phyloP scores from a whole-genome alignment of 768 basidiomycete genomes.

The Leccinellum luteum region DNA sequence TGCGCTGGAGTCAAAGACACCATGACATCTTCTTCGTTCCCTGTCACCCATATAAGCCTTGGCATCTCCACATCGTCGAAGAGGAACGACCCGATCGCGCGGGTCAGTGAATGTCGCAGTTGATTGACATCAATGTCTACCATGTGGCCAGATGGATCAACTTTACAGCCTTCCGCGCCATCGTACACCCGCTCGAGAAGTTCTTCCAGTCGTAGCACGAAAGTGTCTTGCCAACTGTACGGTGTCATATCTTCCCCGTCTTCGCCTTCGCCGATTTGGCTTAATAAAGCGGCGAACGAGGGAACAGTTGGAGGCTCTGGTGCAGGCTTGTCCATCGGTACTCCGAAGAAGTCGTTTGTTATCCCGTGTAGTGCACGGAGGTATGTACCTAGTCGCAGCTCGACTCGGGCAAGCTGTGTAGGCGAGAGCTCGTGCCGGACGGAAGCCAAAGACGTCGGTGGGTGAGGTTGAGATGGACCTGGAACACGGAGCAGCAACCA shows the following conservation, averaged over 20 bases:
- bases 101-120: slow-evolving; percentile 52
- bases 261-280: slow-evolving; percentile 4
- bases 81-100: slow-evolving; percentile 71
- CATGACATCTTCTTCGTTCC: slow-evolving; percentile 56
- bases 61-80: slow-evolving; percentile 79
- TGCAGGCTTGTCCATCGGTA: slow-evolving; percentile 34
- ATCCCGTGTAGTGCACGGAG: slow-evolving; percentile 64
- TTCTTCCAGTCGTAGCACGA: slow-evolving; percentile 56
- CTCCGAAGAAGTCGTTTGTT: slow-evolving; percentile 78
- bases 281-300: slow-evolving; percentile 11
- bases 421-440: slow-evolving; percentile 35
- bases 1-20: slow-evolving; percentile 37
- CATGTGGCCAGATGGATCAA: not conserved
- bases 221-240: slow-evolving; percentile 78
- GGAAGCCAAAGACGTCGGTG: slow-evolving; percentile 32
- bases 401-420: slow-evolving; percentile 44
- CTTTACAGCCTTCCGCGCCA: slow-evolving; percentile 13
- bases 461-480: slow-evolving; percentile 36
- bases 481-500: slow-evolving; percentile 35
- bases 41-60: slow-evolving; percentile 62
- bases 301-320: slow-evolving; percentile 33
- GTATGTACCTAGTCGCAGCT: slow-evolving; percentile 59
- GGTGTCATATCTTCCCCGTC: slow-evolving; percentile 25
- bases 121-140: slow-evolving; percentile 33
- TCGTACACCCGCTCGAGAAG: slow-evolving; percentile 46